Conservation (phyloP, 208 protist species). For the Wallacemonas rigidus region DNA sequence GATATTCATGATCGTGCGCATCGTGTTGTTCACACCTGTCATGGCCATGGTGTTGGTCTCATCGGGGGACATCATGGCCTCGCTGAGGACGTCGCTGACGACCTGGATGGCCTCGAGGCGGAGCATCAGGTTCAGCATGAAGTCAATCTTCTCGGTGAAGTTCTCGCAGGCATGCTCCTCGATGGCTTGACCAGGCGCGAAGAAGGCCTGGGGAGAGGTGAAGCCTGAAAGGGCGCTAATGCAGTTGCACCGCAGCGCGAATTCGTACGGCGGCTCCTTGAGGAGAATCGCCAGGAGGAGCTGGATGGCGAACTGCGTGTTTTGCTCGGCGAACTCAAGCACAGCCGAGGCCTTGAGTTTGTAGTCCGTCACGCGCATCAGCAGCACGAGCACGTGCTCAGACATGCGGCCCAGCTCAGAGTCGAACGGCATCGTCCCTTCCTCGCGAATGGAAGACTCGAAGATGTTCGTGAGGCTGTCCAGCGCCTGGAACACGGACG, state of each 20-base stretch:
- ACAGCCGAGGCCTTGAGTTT: constrained; percentile 88
- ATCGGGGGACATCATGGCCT: constrained; percentile 56
- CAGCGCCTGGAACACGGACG: constrained; percentile 72
- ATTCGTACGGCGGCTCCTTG: constrained; percentile 92
- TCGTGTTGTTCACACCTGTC: constrained; percentile 71
- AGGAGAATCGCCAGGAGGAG: constrained; percentile 90
- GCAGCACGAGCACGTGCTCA: constrained; percentile 90
- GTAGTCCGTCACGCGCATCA: constrained; percentile 90
- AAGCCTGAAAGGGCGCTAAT: constrained; percentile 87
- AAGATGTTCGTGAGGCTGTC: constrained; percentile 84
- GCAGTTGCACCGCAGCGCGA: constrained; percentile 88
- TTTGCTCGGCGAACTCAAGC: constrained; percentile 89
- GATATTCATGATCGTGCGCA: constrained; percentile 92
- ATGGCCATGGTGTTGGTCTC: constrained; percentile 78
- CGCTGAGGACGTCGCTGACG: constrained; percentile 79
- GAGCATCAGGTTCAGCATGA: constrained; percentile 85
- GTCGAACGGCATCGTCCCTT: constrained; percentile 87
- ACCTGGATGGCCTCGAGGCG: constrained; percentile 85
- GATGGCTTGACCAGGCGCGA: constrained; percentile 52
- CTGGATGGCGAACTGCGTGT: constrained; percentile 92
- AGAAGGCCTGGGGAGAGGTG: constrained; percentile 92
- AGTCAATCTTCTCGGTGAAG: constrained; percentile 91
- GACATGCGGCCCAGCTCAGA: constrained; percentile 92
- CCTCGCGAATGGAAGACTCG: constrained; percentile 82
- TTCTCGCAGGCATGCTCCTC: constrained; percentile 79